phyloP scores from a whole-genome alignment of 129 eudicot genomes.

The sunflower (Helianthus annuus) region DNA sequence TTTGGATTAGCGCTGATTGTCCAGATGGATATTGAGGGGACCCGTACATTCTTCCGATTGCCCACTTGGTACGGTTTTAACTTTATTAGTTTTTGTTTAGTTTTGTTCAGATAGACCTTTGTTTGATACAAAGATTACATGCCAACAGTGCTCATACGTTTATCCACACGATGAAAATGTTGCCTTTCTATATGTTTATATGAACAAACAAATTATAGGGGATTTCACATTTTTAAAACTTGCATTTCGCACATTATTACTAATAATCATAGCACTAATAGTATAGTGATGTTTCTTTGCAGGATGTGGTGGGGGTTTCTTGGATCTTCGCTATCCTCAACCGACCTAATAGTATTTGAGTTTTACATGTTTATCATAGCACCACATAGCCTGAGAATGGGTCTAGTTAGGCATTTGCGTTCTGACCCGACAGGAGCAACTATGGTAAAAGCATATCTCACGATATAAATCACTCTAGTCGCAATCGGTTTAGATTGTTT shows the following conservation, averaged over 20 bases:
- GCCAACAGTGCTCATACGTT: background rate
- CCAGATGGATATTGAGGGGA: slow-evolving; percentile 93
- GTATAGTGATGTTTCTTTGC: slow-evolving; percentile 28
- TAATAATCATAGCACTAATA: background rate
- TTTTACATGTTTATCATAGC: slow-evolving; percentile 93
- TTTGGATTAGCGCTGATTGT: slow-evolving; percentile 88
- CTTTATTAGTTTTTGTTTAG: background rate
- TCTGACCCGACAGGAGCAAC: slow-evolving; percentile 93
- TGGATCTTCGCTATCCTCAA: slow-evolving; percentile 77
- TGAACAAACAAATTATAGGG: background rate
- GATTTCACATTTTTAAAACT: background rate
- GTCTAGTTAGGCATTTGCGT: slow-evolving; percentile 78
- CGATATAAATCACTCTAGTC: slow-evolving; percentile 31
- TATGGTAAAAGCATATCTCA: slow-evolving; percentile 80
- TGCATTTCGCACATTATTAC: background rate
- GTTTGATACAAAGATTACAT: slow-evolving; percentile 4
- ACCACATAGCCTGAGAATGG: slow-evolving; percentile 83
- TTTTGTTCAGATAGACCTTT: background rate
- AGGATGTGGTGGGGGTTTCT: slow-evolving; percentile 99
- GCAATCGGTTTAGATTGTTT: slow-evolving; percentile 12
- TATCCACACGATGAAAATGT: background rate
- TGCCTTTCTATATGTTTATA: background rate
- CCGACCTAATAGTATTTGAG: slow-evolving; percentile 73
- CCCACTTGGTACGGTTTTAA: slow-evolving; percentile 67
- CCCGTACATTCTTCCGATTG: slow-evolving; percentile 83